Base-by-base conservation (phyloP, 768 basidiomycete genomes). In the Phaeotremella fagi region DNA sequence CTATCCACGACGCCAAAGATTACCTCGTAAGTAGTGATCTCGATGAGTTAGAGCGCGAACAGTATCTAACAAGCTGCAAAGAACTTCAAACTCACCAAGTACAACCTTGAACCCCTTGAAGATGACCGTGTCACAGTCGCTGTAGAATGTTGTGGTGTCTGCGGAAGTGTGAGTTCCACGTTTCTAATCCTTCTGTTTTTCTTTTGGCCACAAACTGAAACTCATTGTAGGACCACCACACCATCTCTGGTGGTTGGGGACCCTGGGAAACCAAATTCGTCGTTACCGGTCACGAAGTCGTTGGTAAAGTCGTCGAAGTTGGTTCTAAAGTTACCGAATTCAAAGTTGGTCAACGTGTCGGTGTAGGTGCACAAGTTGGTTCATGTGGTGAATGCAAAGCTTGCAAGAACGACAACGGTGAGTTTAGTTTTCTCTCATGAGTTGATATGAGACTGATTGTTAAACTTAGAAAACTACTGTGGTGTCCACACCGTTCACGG, bases 341-440 rank as follows among this genome's bases (percentile, higher is more conserved):
- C 62, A 66, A 71, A 50, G 67, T 79, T 20, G 83, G 83, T 14
- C 82, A 85, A 64, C 73, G 80, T 15, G 83, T 79, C 59, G 83
- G 83, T 48, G 77, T 80, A 3, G 77, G 79, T 16, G 76, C 73
- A 14, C 82, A 82, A 54, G 79, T 80, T 44, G 79, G 78, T 49
- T 80, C 80, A 12, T 85, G 83, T 76, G 71, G 77, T 29, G 45
- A 70, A 33, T 84, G 82, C 66, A 62, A 76, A 14, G 60, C 64
- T 16, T 83, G 83, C 76, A 80, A 78, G 48, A 65, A 71, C 18
- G 76, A 79, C 54, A 78, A 80, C 53, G 82, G 69, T 71, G 48
- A 48, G 69, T 60, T 5, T 22, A 24, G 18, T 25, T n/a, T n/a
- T n/a, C 26, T 11, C 38, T 22, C 12, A 11, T 41, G 11, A 41